Conservation (phyloP, 805 yeast species). For the Sugiyamaella boreocaroliniensis region DNA sequence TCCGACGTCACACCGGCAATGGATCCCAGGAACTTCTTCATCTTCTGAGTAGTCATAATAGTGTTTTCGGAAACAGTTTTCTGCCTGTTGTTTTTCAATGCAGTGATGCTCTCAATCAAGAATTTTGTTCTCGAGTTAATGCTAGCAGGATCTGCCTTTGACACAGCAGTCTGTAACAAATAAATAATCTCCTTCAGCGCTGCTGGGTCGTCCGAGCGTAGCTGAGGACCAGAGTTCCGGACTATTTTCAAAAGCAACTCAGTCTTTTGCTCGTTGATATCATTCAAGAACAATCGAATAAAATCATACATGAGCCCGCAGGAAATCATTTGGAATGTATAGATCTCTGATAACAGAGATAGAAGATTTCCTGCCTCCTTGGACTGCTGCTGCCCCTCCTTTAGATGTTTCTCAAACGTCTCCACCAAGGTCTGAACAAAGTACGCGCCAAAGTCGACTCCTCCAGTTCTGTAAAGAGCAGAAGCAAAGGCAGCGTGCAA, state of each 20-base stretch:
- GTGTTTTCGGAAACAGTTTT: conserved; percentile 51
- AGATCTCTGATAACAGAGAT: conserved; percentile 69
- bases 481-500: conserved; percentile 72
- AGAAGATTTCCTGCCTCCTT: conserved; percentile 59
- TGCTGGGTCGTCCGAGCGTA: conserved; percentile 84
- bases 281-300: conserved; percentile 43
- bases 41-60: conserved; percentile 46
- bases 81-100: conserved; percentile 78
- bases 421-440: conserved; percentile 79
- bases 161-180: conserved; percentile 44
- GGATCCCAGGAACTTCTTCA: conserved; percentile 58
- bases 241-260: conserved; percentile 70
- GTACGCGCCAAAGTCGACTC: conserved; percentile 84
- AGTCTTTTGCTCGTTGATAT: conserved; percentile 63
- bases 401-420: conserved; percentile 40
- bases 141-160: conserved; percentile 33
- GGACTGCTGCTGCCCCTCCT: conserved; percentile 14
- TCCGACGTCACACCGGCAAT: conserved; percentile 47
- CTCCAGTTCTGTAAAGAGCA: conserved; percentile 70
- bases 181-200: conserved; percentile 74
- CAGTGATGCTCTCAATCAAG: conserved; percentile 75
- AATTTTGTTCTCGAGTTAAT: conserved; percentile 65
- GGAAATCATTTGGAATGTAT: conserved; percentile 69
- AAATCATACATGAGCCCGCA: conserved; percentile 73
- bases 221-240: conserved; percentile 70